Evolutionary conservation across 2,329 filamentous ascomycete genomes (phyloP).

Genomic region (Sporothrix variecibatus): DNA sequence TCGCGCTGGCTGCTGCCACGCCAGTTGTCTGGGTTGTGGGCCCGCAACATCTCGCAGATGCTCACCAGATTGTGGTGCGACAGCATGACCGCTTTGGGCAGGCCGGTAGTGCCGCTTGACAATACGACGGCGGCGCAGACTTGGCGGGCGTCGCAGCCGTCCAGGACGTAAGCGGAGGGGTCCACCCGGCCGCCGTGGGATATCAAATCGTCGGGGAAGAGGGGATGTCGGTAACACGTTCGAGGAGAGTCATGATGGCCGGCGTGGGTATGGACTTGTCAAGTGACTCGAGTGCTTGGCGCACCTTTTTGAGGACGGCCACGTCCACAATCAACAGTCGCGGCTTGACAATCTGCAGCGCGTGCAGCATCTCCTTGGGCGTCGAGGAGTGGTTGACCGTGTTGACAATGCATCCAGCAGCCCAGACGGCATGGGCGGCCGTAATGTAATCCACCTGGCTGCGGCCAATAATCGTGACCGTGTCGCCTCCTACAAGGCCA

Average conservation of each 20-base stretch:
- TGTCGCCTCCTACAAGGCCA: background rate
- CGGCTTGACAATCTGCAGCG: background rate
- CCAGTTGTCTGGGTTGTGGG: conserved; percentile 36
- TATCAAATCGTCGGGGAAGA: background rate
- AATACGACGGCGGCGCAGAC: conserved; percentile 37
- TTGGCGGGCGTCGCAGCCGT: background rate
- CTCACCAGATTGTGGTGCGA: conserved; percentile 50
- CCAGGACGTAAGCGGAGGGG: background rate
- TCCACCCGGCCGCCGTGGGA: background rate
- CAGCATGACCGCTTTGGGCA: conserved; percentile 50
- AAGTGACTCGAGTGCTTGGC: background rate
- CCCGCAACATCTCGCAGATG: conserved; percentile 37
- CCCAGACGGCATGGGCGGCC: conserved; percentile 1
- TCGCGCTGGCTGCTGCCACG: conserved; percentile 38
- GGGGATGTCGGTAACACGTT: background rate
- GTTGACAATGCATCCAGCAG: background rate
- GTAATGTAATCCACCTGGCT: conserved; percentile 1
- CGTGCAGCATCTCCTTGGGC: background rate
- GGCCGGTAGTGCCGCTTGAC: conserved; percentile 52
- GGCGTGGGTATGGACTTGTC: background rate
- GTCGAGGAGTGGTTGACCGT: background rate
- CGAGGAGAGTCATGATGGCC: background rate
- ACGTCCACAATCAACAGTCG: conserved; percentile 1
- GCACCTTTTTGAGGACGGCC: background rate
- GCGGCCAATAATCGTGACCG: background rate